Evolutionary conservation across 2,329 filamentous ascomycete species (phyloP).

Genomic region (Niveomyces coronatus): DNA sequence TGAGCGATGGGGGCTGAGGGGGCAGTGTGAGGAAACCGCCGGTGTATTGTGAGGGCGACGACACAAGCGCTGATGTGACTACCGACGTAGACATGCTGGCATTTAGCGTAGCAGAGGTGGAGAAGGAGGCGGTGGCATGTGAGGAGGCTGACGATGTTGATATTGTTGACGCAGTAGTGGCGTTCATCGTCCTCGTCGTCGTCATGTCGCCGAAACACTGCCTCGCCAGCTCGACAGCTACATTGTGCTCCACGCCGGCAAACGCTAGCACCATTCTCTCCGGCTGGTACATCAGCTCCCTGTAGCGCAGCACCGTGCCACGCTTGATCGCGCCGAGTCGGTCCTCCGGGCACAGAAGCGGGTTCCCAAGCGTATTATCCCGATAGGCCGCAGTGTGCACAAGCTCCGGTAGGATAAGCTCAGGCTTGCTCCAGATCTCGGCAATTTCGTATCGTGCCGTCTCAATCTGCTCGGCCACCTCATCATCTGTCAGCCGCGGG

Average conservation of each 20-base stretch:
- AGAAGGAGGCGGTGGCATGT: slow-evolving; percentile 78
- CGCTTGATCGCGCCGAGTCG: slow-evolving; percentile 65
- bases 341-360: slow-evolving; percentile 81
- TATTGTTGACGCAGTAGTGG: slow-evolving; percentile 19
- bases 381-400: slow-evolving; percentile 94
- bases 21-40: slow-evolving; percentile 87
- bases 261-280: slow-evolving; percentile 93
- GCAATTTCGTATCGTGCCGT: slow-evolving; percentile 93
- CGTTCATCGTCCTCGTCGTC: slow-evolving; percentile 41
- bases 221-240: slow-evolving; percentile 70
- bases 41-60: slow-evolving; percentile 69
- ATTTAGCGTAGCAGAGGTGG: slow-evolving; percentile 61
- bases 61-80: slow-evolving; percentile 35
- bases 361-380: slow-evolving; percentile 92
- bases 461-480: slow-evolving; percentile 76
- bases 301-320: slow-evolving; percentile 64
- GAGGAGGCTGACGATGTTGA: slow-evolving; percentile 32
- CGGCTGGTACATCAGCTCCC: slow-evolving; percentile 74
- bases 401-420: slow-evolving; percentile 88
- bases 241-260: slow-evolving; percentile 74
- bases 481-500: slow-evolving; percentile 72
- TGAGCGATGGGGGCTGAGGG: slow-evolving; percentile 67
- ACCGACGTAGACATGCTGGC: slow-evolving; percentile 48
- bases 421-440: slow-evolving; percentile 96
- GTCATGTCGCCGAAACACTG: slow-evolving; percentile 88